phyloP scores from a whole-genome alignment of 1,284 basidiomycete genomes.

The Ustilago vetiveriae region DNA sequence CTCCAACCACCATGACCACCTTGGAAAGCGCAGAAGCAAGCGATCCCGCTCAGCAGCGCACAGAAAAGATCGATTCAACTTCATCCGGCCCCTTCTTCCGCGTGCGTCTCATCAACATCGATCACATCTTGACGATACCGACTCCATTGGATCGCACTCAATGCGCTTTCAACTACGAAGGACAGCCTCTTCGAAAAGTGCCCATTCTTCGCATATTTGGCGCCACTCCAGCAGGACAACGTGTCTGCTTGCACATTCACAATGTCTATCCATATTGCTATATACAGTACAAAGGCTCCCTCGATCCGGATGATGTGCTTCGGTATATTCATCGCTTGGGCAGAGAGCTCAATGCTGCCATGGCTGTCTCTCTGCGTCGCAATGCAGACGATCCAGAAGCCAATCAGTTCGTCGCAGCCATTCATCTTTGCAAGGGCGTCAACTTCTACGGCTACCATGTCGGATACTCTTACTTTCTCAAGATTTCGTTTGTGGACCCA shows the following conservation, averaged over 20 bases:
- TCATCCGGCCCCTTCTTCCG: conserved; percentile 55
- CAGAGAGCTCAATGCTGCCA: conserved; percentile 74
- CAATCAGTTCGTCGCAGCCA: conserved; percentile 65
- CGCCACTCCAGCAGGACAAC: conserved; percentile 78
- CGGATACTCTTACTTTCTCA: conserved; percentile 86
- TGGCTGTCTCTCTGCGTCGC: conserved; percentile 53
- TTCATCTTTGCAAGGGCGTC: conserved; percentile 89
- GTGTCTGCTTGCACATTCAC: conserved; percentile 88
- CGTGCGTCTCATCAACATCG: conserved; percentile 59
- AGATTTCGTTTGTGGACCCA: conserved; percentile 78
- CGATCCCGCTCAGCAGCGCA: conserved; percentile 9
- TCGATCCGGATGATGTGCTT: conserved; percentile 72
- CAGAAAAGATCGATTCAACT: conserved; percentile 16
- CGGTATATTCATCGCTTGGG: conserved; percentile 76
- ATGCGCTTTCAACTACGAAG: conserved; percentile 72
- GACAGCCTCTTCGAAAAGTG: conserved; percentile 70
- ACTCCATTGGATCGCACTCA: conserved; percentile 47
- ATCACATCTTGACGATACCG: conserved; percentile 52
- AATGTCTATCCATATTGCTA: conserved; percentile 73
- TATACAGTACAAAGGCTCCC: conserved; percentile 68
- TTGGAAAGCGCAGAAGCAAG: conserved; percentile 1
- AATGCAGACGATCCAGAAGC: conserved; percentile 34
- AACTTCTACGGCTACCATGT: conserved; percentile 95
- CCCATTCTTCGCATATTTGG: conserved; percentile 90
- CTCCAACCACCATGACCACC: conserved; percentile 3